Base-by-base conservation (phyloP, 2,329 filamentous ascomycete genomes). In the Aspergillus tubingensis region DNA sequence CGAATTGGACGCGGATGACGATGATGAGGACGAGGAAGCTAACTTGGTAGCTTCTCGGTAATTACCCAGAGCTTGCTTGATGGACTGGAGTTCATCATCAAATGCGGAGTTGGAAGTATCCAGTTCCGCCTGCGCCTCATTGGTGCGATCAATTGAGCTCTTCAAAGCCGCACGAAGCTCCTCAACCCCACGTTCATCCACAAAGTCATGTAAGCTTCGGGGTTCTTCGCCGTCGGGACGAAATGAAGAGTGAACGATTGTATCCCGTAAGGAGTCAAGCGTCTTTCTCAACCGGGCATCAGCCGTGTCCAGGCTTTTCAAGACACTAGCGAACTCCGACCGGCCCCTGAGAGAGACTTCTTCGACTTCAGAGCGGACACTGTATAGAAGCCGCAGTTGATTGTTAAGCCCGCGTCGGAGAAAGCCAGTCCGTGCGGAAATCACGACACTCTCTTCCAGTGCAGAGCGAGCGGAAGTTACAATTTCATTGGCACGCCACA, bases 401-500 rank as follows among this genome's bases (percentile, higher is more conserved):
- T 76, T 77, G 51, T 77, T 78, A 59, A 92, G 85, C 43, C 86
- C 86, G 8, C 80, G 81, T 54, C 83, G 84, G 6, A 93, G 76
- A 71, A 91, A 92, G n/a, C 80, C 82, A 0, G 88, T 86, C 68
- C 90, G 84, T 7, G 91, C 87, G 21, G 85, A 84, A 3, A 96
- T 83, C 8, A 93, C 82, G 56, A 91, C 88, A 51, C 88, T 88
- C 67, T 95, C 89, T 72, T 96, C 91, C 65, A 96, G 83, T 36
- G 91, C 85, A 32, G 83, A 80, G 36, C 92, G 88, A 4, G 92
- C 91, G 13, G 86, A 82, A 19, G 86, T 91, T 48, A 95, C 90
- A 58, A 97, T 88, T 70, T 96, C 90, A 72, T 95, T 93, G 65
- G 92, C 93, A 61, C 91, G 90, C 73, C 91, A 88, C 54, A 97